Percentiles rank a stretch among this genome's conserved stretches.
Evolutionary conservation across 2,329 filamentous ascomycete genomes (phyloP).

Genomic region (Penicillium sp.): DNA sequence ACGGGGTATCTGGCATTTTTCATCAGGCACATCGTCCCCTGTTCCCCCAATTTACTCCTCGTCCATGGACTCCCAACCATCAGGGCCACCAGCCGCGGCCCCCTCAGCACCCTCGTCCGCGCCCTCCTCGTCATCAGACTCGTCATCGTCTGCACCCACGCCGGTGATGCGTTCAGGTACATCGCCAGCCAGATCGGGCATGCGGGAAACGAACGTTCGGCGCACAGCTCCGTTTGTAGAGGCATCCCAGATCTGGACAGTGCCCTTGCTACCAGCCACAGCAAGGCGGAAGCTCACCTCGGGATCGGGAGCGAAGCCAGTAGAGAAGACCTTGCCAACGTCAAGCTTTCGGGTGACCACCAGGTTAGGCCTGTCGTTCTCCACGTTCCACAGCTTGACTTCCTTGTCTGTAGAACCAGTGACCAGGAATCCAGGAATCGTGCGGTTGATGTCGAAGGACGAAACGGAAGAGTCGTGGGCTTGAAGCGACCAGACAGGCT

Average conservation of each 20-base stretch:
- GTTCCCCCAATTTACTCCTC: constrained; percentile 49
- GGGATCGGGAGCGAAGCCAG: constrained; percentile 79
- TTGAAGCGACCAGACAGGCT: constrained; percentile 89
- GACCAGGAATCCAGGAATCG: constrained; percentile 85
- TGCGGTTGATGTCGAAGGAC: constrained; percentile 83
- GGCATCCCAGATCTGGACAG: constrained; percentile 92
- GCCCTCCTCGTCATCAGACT: constrained; percentile 56
- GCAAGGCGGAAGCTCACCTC: constrained; percentile 89
- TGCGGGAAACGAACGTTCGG: constrained; percentile 69
- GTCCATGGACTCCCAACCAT: constrained; percentile 53
- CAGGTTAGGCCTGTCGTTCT: constrained; percentile 73
- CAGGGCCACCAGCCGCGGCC: constrained; percentile 44
- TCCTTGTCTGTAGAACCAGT: constrained; percentile 92
- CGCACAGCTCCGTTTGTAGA: constrained; percentile 85
- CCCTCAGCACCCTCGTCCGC: constrained; percentile 48
- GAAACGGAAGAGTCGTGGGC: constrained; percentile 90
- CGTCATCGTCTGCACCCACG: constrained; percentile 61
- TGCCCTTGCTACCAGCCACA: constrained; percentile 89
- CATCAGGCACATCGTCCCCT: constrained; percentile 36
- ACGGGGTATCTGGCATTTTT: constrained; percentile 17
- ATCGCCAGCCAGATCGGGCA: constrained; percentile 56
- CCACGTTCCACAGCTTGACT: constrained; percentile 95
- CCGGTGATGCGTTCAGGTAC: constrained; percentile 72
- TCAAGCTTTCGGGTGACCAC: constrained; percentile 88
- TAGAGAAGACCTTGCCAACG: constrained; percentile 90